Base-by-base conservation (phyloP, 2,329 filamentous ascomycete genomes). In the Monilinia polystroma region DNA sequence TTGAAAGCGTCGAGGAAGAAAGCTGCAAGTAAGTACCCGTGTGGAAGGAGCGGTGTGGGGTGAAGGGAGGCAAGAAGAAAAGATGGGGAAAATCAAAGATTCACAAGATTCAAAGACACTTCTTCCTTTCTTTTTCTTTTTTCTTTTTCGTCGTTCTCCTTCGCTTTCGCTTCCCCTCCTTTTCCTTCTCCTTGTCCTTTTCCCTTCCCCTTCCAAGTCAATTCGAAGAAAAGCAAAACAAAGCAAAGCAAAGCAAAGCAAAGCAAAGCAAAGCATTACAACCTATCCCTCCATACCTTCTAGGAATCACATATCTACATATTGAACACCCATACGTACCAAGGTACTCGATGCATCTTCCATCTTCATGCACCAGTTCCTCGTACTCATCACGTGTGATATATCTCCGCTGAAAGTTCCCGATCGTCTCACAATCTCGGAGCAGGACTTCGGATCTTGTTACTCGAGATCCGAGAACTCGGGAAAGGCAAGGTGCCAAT, bases 391-490 rank as follows among this genome's bases (percentile, higher is more conserved):
- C 58, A 62, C 45, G 58, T 62, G 58, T 51, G n/a, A 14, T 41
- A 62, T 62, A 62, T 62, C 26, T 51, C 58, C 58, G 58, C 58
- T 62, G n/a, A 62, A 62, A 62, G 58, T 62, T 38, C 58, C 58
- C 58, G 58, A 62, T 4, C n/a, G 58, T 62, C n/a, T 16, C 45
- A 62, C 58, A 51, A 51, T 62, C 45, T 51, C 58, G 58, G 58
- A 62, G 45, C 16, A 51, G 29, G 32, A 62, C 45, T 62, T 62
- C 58, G 58, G 58, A 51, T 51, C 58, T 38, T 23, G 58, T 52
- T 51, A 62, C 58, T 52, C 58, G 47, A 51, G 58, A 51, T 62
- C 58, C 58, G 58, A 41, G 58, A 62, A 51, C 45, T 62, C 58
- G 58, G 58, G 58, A 35, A 26, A 62, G 45, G 58, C 45, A 51